Evolutionary conservation across 2,329 filamentous ascomycete species (phyloP), one percentile per base, ranked within the genome.

Genomic region (Penicillium sp.): DNA sequence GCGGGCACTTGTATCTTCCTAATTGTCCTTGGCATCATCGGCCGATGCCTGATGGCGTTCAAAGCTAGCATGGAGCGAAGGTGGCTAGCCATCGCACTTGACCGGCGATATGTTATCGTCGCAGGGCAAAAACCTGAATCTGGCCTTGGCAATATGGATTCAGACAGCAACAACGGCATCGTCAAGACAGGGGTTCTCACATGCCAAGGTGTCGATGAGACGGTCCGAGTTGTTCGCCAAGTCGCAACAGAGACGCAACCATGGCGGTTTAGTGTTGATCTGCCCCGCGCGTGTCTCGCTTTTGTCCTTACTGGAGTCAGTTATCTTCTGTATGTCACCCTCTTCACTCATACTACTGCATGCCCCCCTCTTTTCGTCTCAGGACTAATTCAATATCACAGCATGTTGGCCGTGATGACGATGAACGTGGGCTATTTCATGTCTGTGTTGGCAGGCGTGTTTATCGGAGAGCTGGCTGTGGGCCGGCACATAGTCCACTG

Each of bases 1-100:
- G 91, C 90, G 1, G 93, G 85, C 56, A 96, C 91, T 26, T 96
- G 93, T 78, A 89, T 97, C 71, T 97, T 97, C 75, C 82, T 97
- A 58, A 86, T 96, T 69, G 64, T 88, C 46, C 85, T 97, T 52
- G 86, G 86, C 59, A 78, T 86, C 59, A 66, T 88, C 56, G 85
- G 87, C 67, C 88, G 92, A 52, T 75, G 79, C 20, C 78, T 96
- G 16, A 76, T 93, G 51, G 91, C 91, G 2, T 78, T 83, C 65
- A 91, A 90, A 69, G 69, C 77, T 23, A 66, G 77, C 16, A 73
- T 83, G 75, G 75, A 84, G 77, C 72, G 81, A 68, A 77, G 62
- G 76, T 95, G 90, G 87, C 74, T 88, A 47, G 85, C 89, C 69
- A 75, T 76, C 28, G 90, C 92, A 65, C 78, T 90, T 66, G 81